Percentiles rank a stretch among this genome's conserved stretches.
Evolutionary conservation across 2,329 filamentous ascomycete species (phyloP).

Genomic region (Hypoxylon sp.): DNA sequence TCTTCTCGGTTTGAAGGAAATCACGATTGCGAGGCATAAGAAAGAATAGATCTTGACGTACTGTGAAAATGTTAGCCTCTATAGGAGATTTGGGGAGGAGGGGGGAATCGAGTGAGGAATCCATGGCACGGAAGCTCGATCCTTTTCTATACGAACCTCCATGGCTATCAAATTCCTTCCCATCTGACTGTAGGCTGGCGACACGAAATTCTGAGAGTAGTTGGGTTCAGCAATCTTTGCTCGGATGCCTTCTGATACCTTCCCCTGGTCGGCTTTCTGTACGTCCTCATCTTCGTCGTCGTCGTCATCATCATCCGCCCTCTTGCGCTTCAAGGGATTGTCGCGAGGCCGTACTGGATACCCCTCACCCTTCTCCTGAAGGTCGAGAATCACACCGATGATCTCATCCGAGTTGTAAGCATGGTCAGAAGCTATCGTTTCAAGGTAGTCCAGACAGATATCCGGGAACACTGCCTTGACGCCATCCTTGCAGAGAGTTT

Average conservation of each 20-base stretch:
- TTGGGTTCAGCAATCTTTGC: conserved; percentile 34
- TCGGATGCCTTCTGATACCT: conserved; percentile 32
- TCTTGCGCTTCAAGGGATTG: conserved; percentile 58
- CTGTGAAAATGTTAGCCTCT: conserved; percentile 30
- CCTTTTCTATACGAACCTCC: conserved; percentile 39
- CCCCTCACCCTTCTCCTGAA: conserved; percentile 53
- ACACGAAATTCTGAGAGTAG: conserved; percentile 11
- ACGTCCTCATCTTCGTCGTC: conserved; percentile 25
- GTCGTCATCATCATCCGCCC: conserved; percentile 43
- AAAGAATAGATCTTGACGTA: conserved; percentile 11
- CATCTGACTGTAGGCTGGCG: conserved; percentile 36
- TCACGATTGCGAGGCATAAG: background rate
- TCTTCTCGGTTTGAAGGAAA: background rate
- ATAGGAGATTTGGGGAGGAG: conserved; percentile 1
- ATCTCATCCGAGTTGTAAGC: conserved; percentile 50
- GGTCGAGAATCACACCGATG: conserved; percentile 57
- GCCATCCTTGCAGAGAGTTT: conserved; percentile 47
- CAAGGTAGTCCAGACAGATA: conserved; percentile 58
- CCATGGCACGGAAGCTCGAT: background rate
- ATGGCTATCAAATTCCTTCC: conserved; percentile 51
- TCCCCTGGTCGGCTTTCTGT: conserved; percentile 20
- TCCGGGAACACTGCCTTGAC: conserved; percentile 59
- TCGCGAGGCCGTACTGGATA: conserved; percentile 53
- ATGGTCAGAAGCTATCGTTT: conserved; percentile 46
- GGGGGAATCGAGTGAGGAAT: background rate